Conservation (phyloP, 768 basidiomycete genomes). For the Boletus rubescentipes region DNA sequence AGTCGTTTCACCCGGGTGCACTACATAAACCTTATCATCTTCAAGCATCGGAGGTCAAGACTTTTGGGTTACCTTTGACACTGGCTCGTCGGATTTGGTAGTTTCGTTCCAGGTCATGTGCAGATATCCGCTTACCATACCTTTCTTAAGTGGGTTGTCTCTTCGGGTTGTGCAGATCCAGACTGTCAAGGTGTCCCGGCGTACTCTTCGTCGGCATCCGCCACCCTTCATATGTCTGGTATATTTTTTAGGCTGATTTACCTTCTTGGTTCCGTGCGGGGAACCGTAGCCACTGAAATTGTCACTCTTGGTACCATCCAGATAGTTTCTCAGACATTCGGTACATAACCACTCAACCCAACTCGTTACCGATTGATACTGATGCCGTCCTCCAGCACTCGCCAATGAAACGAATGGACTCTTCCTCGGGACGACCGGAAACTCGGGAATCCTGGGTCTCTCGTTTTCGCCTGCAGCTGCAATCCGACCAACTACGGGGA, state of each 20-base stretch:
- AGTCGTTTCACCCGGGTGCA: background rate
- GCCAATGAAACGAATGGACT: constrained; percentile 45
- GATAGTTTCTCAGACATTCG: constrained; percentile 49
- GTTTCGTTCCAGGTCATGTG: constrained; percentile 1
- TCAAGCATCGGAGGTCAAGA: constrained; percentile 42
- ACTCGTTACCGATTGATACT: background rate
- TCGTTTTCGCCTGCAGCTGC: constrained; percentile 48
- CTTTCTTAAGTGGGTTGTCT: constrained; percentile 49
- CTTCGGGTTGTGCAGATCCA: constrained; percentile 40
- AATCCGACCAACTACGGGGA: constrained; percentile 45
- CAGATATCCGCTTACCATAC: constrained; percentile 3
- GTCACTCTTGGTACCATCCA: constrained; percentile 45
- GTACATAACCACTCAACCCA: constrained; percentile 22
- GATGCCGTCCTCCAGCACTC: constrained; percentile 35
- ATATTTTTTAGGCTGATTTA: constrained; percentile 46
- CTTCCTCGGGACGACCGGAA: constrained; percentile 43
- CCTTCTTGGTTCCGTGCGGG: constrained; percentile 52
- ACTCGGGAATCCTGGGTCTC: constrained; percentile 58
- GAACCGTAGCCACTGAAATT: constrained; percentile 50
- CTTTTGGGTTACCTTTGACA: constrained; percentile 50
- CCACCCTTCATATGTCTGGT: constrained; percentile 32
- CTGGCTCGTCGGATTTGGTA: constrained; percentile 59
- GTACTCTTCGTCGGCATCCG: constrained; percentile 37
- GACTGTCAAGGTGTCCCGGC: constrained; percentile 47
- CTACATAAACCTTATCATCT: constrained; percentile 1